Evolutionary conservation across 2,329 filamentous ascomycete species (phyloP).

Genomic region (Fusarium sp.): DNA sequence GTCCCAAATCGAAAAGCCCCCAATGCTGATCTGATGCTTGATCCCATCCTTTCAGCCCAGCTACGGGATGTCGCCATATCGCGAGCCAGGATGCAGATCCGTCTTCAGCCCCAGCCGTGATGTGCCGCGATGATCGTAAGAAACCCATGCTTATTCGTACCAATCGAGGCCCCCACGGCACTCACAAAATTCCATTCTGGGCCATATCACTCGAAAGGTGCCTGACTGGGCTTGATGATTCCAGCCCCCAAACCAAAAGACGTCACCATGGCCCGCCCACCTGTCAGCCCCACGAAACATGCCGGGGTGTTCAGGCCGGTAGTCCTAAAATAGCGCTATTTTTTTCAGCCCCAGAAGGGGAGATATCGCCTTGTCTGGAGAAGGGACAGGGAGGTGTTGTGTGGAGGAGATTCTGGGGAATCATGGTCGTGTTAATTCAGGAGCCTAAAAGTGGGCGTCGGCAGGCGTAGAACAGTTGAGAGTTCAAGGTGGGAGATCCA

Average conservation of each 20-base stretch:
- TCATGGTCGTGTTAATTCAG: constrained; percentile 35
- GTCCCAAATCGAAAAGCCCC: too few species aligned
- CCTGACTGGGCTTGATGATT: constrained; percentile 1
- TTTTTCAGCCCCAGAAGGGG: not conserved
- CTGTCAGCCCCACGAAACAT: not conserved
- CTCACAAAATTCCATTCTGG: not conserved
- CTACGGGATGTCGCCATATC: not conserved
- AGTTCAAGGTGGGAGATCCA: not conserved
- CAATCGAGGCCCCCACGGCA: not conserved
- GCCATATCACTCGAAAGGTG: not conserved
- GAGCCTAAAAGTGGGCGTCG: constrained; percentile 30
- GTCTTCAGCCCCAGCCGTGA: not conserved
- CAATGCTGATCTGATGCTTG: too few species aligned
- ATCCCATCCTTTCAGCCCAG: not conserved
- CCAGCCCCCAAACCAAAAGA: constrained; percentile 3
- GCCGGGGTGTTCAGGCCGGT: not conserved
- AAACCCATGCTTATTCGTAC: not conserved
- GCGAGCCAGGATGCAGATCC: not conserved
- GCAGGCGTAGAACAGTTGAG: not conserved
- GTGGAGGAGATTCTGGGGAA: constrained; percentile 27
- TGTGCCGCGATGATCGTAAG: not conserved
- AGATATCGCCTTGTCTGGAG: not conserved
- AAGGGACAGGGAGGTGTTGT: constrained; percentile 12
- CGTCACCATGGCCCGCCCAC: not conserved
- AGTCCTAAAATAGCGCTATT: constrained; percentile 6